phyloP scores from a whole-genome alignment of 1,284 basidiomycete genomes.

The Tilletia walkeri region DNA sequence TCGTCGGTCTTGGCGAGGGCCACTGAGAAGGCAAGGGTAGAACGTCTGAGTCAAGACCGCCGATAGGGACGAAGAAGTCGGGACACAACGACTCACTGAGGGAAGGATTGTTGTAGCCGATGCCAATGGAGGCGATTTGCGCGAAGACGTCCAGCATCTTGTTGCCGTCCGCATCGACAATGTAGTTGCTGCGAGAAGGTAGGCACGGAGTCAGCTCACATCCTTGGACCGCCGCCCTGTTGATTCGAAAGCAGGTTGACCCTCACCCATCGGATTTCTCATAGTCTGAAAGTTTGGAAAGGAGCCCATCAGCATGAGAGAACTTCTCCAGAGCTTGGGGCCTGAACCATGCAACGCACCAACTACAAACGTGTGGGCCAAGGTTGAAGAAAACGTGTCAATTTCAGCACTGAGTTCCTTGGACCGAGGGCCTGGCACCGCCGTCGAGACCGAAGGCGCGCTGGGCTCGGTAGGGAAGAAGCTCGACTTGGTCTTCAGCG shows the following conservation, averaged over 20 bases:
- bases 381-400: conserved; percentile 56
- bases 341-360: not conserved
- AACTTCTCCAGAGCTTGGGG: not conserved
- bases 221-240: no score
- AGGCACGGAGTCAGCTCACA: no score
- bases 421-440: conserved; percentile 53
- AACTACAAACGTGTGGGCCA: conserved; percentile 57
- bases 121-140: conserved; percentile 56
- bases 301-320: not conserved
- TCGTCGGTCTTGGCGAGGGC: conserved; percentile 54
- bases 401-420: conserved; percentile 49
- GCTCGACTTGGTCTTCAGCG: not conserved
- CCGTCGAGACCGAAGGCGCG: conserved; percentile 35
- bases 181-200: conserved; percentile 47
- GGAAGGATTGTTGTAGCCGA: conserved; percentile 61
- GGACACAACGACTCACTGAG: conserved; percentile 46
- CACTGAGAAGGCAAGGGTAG: not conserved
- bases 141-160: conserved; percentile 62
- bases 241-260: no score
- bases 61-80: not conserved
- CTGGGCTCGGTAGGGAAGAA: conserved; percentile 49
- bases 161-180: conserved; percentile 63
- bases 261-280: conserved; percentile 41
- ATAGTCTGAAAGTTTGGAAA: conserved; percentile 48
- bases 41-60: no score